Conservation (phyloP, 345 rosid species). For the Psidium guajava region DNA sequence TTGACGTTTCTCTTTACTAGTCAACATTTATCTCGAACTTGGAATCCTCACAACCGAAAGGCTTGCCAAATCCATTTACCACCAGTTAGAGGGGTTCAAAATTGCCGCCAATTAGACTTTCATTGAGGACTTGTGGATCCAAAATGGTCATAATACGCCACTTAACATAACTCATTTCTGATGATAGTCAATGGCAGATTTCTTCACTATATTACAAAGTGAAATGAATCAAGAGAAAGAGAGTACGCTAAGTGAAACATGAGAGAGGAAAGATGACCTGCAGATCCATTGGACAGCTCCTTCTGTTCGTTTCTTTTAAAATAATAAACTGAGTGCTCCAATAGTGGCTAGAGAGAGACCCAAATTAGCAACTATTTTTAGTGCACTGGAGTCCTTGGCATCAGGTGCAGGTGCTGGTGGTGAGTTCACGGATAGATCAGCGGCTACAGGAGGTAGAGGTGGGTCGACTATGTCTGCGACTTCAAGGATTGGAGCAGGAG, state of each 20-base stretch:
- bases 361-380: constrained; percentile 12
- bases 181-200: neutral
- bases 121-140: neutral
- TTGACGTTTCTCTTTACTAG: neutral
- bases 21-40: neutral
- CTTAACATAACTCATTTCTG: neutral
- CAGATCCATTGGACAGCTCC: neutral
- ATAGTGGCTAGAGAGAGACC: constrained; percentile 23
- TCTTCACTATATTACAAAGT: neutral
- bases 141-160: neutral
- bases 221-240: neutral
- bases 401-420: constrained; percentile 5
- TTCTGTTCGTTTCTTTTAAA: neutral
- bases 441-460: constrained; percentile 60
- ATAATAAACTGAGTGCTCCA: constrained; percentile 15
- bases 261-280: neutral
- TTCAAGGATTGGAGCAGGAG: constrained; percentile 38
- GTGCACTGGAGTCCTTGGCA: constrained; percentile 13
- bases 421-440: neutral
- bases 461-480: constrained; percentile 57
- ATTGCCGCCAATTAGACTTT: neutral
- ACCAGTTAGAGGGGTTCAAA: neutral
- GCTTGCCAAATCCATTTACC: neutral
- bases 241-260: neutral
- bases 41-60: neutral